Base-by-base conservation (phyloP, 179 eudicot genomes). In the Drosera spatulata region DNA sequence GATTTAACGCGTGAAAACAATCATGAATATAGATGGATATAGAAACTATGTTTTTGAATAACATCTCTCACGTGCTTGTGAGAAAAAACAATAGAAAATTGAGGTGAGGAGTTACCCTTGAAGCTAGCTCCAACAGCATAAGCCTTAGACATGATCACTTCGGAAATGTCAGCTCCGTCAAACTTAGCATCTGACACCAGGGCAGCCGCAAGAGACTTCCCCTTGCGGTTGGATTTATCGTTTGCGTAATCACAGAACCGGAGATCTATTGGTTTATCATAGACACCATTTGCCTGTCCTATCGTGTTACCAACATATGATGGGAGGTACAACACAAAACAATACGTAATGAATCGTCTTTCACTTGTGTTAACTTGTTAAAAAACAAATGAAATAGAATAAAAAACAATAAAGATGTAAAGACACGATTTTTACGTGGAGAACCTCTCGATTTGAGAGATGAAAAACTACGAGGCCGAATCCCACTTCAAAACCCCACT, bases 221-320 rank as follows among this genome's bases (percentile, higher is more conserved):
- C 99, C 73, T 89, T 93, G 61, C 89, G 96, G 63, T 89, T 84
- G 52, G 79, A 62, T 63, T 93, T 86, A 10, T 93, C 99, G 64
- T 89, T 89, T 49, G 93, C 71, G 61, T 77, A 93, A 68, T 93
- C 95, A 46, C 99, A 93, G 52, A 74, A 84, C 38, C 99, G 95
- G 42, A 93, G 90, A 80, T 93, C 99, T 61, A 93, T 79, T 22
- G 95, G 75, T 72, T 89, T 93, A 65, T 93, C 99, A 66, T 89
- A 93, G 59, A 93, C 99, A 43, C 99, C 99, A 72, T 93, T 93
- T 14, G 99, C 99, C 69, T 93, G 99, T 61, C 96, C 99, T 59
- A 93, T 93, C 6, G 99, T 93, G 73, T 93, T 93, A 6, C 99
- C 99, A 41, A 89, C 95, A 71, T 79, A 93, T 22, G 33, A 22